Conservation (phyloP, 805 yeast species). For the Hanseniaspora thailandica region DNA sequence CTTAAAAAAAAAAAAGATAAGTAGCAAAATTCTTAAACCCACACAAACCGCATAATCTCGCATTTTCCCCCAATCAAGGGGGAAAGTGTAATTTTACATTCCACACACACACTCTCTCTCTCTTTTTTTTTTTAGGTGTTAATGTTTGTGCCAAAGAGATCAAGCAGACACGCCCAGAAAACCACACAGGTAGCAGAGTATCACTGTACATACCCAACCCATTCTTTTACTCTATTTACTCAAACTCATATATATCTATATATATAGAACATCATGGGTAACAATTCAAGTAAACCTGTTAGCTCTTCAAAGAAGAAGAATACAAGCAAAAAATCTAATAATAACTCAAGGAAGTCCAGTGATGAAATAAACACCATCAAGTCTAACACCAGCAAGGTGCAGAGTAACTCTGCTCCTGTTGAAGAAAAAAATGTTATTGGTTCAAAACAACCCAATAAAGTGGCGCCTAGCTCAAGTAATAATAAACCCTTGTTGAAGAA, state of each 20-base stretch:
- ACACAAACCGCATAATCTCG: no score
- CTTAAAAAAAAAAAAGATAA: no score
- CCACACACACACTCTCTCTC: background rate
- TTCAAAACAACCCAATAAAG: background rate
- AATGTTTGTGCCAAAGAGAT: no score
- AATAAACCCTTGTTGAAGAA: conserved; percentile 6
- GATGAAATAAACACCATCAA: background rate
- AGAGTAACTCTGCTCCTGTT: background rate
- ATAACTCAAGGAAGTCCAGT: background rate
- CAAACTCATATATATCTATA: no score
- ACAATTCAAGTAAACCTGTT: conserved; percentile 13
- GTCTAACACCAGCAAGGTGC: background rate
- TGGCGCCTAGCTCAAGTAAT: conserved; percentile 3
- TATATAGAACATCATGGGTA: conserved; percentile 4
- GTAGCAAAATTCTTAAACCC: no score
- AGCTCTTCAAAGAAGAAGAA: background rate
- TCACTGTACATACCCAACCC: background rate
- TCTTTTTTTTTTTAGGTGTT: background rate
- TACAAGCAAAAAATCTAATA: background rate
- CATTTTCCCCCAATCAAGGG: background rate
- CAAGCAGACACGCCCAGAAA: background rate
- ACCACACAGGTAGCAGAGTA: background rate
- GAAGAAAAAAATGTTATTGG: background rate
- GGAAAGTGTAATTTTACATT: background rate
- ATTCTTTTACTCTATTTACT: no score